A percentile compares a stretch with the other conserved stretches of the same genome.
phyloP scores from a whole-genome alignment of 305 asterid genomes.

The Fraxinus baroniana region DNA sequence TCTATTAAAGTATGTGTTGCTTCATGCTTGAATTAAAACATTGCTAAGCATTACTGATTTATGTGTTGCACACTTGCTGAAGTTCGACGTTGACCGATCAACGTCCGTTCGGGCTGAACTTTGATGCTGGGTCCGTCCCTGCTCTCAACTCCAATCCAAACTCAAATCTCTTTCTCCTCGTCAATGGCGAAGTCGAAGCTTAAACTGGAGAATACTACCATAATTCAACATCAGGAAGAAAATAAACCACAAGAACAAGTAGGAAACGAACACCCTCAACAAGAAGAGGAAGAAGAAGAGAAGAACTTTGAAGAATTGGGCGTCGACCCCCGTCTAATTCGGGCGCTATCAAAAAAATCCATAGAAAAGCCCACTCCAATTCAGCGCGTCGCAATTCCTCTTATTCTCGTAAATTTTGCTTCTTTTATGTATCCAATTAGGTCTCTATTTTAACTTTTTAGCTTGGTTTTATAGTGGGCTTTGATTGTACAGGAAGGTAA shows the following conservation, averaged over 20 bases:
- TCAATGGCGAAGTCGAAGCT: constrained; percentile 38
- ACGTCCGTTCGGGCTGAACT: no score
- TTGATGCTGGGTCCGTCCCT: no score
- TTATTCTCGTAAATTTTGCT: constrained; percentile 48
- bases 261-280: constrained; percentile 23
- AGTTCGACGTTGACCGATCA: no score
- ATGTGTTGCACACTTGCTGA: no score
- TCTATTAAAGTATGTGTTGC: no score
- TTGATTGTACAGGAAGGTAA: constrained; percentile 65
- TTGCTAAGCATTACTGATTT: no score
- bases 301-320: constrained; percentile 73
- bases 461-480: neutral
- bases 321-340: constrained; percentile 71
- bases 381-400: constrained; percentile 78
- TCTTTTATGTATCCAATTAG: constrained; percentile 9
- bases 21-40: no score
- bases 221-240: constrained; percentile 6
- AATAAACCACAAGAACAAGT: constrained; percentile 1
- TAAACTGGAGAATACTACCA: constrained; percentile 13
- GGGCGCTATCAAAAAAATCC: constrained; percentile 65
- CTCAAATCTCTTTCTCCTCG: neutral
- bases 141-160: neutral
- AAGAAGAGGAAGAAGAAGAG: constrained; percentile 43
- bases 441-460: neutral
- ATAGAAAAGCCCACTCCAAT: constrained; percentile 84